phyloP scores from a whole-genome alignment of 306 rosid species.

The Oemleria cerasiformis region DNA sequence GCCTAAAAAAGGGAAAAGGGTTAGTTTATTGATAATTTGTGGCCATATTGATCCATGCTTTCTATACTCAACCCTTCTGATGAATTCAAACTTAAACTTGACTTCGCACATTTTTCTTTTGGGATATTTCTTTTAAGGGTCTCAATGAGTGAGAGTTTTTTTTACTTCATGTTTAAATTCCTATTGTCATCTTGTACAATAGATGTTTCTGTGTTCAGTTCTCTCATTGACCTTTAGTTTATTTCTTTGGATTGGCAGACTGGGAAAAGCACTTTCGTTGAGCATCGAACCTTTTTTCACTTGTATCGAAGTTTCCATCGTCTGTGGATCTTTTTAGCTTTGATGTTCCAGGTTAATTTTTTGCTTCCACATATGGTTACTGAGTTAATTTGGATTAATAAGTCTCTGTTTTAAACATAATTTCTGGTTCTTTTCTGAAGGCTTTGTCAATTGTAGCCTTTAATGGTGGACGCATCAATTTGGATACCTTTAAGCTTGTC shows the following conservation, averaged over 20 bases:
- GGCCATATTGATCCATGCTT: neutral
- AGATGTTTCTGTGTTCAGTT: neutral
- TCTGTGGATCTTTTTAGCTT: slow-evolving; percentile 89
- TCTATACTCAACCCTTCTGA: slow-evolving; percentile 2
- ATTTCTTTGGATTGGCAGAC: slow-evolving; percentile 53
- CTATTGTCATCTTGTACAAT: neutral
- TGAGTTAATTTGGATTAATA: slow-evolving; percentile 14
- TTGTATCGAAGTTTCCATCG: slow-evolving; percentile 96
- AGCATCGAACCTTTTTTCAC: slow-evolving; percentile 90
- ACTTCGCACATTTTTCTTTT: neutral
- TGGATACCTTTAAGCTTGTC: slow-evolving; percentile 61
- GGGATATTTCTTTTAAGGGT: neutral
- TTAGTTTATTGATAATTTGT: slow-evolving; percentile 35
- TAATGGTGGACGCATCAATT: slow-evolving; percentile 44
- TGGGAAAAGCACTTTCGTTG: slow-evolving; percentile 94
- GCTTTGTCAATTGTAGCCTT: slow-evolving; percentile 86
- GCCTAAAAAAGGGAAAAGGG: slow-evolving; percentile 78
- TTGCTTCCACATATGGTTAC: slow-evolving; percentile 18
- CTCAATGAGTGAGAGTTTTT: neutral
- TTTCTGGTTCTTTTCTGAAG: slow-evolving; percentile 41
- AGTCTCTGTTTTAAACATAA: slow-evolving; percentile 13
- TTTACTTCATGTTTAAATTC: neutral
- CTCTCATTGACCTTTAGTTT: neutral
- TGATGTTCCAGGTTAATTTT: slow-evolving; percentile 82
- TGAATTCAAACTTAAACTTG: slow-evolving; percentile 8